Percentiles rank a stretch among this genome's conserved stretches.
These are phyloP conservation scores for Chlorophyllum brunneum DNA, from an alignment of 768 basidiomycete genomes.

Conservation along the genomic window DNA sequence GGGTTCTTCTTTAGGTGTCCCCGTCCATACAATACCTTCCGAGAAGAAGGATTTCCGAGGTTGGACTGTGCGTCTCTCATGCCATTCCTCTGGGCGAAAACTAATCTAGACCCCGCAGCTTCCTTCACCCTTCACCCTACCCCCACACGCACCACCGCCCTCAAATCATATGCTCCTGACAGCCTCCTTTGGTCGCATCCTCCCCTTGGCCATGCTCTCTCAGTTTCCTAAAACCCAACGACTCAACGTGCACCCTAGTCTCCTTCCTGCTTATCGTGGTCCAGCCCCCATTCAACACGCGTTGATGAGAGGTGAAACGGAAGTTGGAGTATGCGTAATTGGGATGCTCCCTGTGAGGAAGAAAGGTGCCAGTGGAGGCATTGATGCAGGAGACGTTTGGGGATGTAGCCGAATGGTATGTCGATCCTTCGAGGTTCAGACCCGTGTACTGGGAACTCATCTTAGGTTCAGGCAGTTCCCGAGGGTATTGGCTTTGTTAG, in stretches of 20 bases:
- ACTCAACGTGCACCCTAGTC: conserved; percentile 88
- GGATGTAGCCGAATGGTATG: conserved; percentile 51
- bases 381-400: conserved; percentile 79
- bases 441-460: background rate
- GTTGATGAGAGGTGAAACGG: conserved; percentile 58
- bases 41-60: conserved; percentile 53
- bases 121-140: conserved; percentile 34
- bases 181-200: conserved; percentile 88
- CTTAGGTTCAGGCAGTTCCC: conserved; percentile 20
- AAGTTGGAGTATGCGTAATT: conserved; percentile 80
- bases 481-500: conserved; percentile 45
- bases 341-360: conserved; percentile 50
- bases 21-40: conserved; percentile 59
- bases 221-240: conserved; percentile 56
- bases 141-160: conserved; percentile 22
- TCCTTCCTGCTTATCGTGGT: conserved; percentile 84
- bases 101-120: conserved; percentile 21
- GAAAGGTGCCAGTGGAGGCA: conserved; percentile 41
- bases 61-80: conserved; percentile 51
- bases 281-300: conserved; percentile 88
- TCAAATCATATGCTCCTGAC: conserved; percentile 66
- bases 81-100: background rate
- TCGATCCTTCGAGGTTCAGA: conserved; percentile 7
- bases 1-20: conserved; percentile 49
- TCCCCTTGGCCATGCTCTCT: conserved; percentile 57